Evolutionary conservation across 2,329 filamentous ascomycete genomes (phyloP).

Genomic region (Alternaria brassicae): DNA sequence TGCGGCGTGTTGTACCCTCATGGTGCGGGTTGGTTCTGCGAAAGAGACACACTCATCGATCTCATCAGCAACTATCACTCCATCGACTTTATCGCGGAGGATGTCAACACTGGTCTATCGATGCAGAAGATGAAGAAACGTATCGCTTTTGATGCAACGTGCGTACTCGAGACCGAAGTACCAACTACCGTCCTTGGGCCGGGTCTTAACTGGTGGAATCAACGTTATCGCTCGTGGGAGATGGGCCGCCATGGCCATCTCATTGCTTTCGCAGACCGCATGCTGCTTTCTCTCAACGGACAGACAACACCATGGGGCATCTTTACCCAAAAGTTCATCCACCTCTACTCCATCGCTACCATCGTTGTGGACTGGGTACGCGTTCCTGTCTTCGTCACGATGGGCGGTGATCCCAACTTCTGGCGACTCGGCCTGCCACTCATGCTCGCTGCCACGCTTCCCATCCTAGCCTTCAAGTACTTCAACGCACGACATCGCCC

Average conservation of each 20-base stretch:
- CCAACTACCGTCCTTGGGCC: conserved; percentile 26
- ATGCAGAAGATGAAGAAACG: conserved; percentile 26
- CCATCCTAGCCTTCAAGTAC: conserved; percentile 22
- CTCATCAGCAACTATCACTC: conserved; percentile 26
- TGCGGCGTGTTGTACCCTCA: conserved; percentile 28
- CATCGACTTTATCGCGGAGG: conserved; percentile 30
- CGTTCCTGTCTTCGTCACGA: conserved; percentile 20
- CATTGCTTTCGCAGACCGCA: conserved; percentile 18
- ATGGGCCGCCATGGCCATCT: conserved; percentile 29
- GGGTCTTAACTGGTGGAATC: conserved; percentile 29
- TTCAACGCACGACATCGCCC: conserved; percentile 18
- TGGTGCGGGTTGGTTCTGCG: conserved; percentile 28
- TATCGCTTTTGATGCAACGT: conserved; percentile 25
- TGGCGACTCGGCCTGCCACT: conserved; percentile 20
- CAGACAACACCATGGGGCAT: conserved; percentile 21
- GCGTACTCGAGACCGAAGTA: conserved; percentile 26
- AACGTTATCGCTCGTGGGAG: conserved; percentile 24
- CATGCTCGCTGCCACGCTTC: conserved; percentile 21
- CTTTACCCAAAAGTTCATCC: conserved; percentile 24
- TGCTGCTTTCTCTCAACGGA: conserved; percentile 20
- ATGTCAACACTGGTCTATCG: conserved; percentile 22
- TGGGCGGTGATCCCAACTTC: conserved; percentile 18
- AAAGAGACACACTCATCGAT: conserved; percentile 24
- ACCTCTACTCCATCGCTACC: conserved; percentile 23
- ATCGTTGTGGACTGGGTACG: conserved; percentile 29